Conservation (phyloP, 495 filamentous ascomycete species). For the Trichodelitschia bisporula region DNA sequence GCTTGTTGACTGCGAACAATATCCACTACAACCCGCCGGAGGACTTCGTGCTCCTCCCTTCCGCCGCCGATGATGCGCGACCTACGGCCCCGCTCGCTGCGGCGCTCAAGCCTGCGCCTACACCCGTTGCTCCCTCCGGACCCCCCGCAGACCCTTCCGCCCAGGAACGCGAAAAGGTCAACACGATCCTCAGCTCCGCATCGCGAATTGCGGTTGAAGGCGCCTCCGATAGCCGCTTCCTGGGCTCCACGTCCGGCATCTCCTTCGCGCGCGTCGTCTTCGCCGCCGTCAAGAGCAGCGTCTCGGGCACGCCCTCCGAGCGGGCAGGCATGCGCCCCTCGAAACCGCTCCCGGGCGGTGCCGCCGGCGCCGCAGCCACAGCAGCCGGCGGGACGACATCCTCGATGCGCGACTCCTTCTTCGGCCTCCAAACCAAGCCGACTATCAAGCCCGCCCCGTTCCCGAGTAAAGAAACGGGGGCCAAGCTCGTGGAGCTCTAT, state of each 20-base stretch:
- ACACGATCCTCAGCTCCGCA: slow-evolving; percentile 52
- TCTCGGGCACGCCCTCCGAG: slow-evolving; percentile 29
- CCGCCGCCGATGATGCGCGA: slow-evolving; percentile 2
- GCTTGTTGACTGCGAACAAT: slow-evolving; percentile 40
- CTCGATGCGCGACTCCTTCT: slow-evolving; percentile 84
- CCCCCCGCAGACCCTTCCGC: slow-evolving; percentile 3
- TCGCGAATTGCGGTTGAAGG: slow-evolving; percentile 54
- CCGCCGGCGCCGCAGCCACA: slow-evolving; percentile 11
- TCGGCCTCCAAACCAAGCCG: slow-evolving; percentile 74
- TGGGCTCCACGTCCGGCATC: slow-evolving; percentile 73
- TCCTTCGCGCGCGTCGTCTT: slow-evolving; percentile 90
- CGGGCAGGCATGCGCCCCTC: slow-evolving; percentile 20
- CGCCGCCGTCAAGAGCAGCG: slow-evolving; percentile 74
- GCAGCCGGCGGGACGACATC: slow-evolving; percentile 16
- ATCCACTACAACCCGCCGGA: slow-evolving; percentile 51
- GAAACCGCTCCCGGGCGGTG: slow-evolving; percentile 5
- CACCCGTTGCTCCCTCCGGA: background rate
- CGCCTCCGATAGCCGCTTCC: slow-evolving; percentile 50
- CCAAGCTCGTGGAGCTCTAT: slow-evolving; percentile 54
- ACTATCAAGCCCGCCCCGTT: slow-evolving; percentile 70
- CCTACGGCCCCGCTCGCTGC: too few species aligned
- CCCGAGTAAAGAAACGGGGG: slow-evolving; percentile 46
- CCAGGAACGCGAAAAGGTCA: slow-evolving; percentile 34
- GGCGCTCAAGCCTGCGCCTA: background rate
- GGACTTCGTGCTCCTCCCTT: slow-evolving; percentile 36